Conservation (phyloP, 306 rosid species). For the Castanopsis chinensis region DNA sequence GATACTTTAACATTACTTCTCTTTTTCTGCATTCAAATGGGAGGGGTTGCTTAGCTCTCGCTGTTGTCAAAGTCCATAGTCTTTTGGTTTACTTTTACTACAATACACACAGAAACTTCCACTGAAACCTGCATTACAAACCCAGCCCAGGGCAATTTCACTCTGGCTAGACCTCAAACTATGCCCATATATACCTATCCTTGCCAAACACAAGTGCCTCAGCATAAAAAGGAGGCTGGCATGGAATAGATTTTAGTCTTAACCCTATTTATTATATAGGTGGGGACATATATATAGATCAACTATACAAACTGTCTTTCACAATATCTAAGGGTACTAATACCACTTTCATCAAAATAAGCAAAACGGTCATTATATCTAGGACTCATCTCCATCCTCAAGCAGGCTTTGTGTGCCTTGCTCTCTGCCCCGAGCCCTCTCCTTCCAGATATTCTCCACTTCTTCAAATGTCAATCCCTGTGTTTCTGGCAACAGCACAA, state of each 20-base stretch:
- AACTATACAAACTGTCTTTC: neutral
- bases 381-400: conserved; percentile 31
- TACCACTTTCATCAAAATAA: neutral
- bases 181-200: neutral
- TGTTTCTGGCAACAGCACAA: conserved; percentile 68
- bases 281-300: neutral
- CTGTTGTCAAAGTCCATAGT: no score
- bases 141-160: neutral
- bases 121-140: neutral
- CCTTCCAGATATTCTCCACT: conserved; percentile 83
- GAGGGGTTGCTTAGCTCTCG: no score
- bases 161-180: neutral
- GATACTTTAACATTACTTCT: no score
- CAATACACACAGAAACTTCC: neutral
- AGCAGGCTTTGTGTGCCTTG: conserved; percentile 49
- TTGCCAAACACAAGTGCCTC: neutral
- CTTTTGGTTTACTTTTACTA: neutral
- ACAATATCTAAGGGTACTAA: neutral
- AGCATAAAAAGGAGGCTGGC: neutral
- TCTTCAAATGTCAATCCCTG: conserved; percentile 91
- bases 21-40: no score
- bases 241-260: neutral
- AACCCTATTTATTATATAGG: neutral
- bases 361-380: neutral
- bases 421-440: conserved; percentile 67